Base-by-base conservation (phyloP, 306 rosid genomes). In the Prunus kanzakura region DNA sequence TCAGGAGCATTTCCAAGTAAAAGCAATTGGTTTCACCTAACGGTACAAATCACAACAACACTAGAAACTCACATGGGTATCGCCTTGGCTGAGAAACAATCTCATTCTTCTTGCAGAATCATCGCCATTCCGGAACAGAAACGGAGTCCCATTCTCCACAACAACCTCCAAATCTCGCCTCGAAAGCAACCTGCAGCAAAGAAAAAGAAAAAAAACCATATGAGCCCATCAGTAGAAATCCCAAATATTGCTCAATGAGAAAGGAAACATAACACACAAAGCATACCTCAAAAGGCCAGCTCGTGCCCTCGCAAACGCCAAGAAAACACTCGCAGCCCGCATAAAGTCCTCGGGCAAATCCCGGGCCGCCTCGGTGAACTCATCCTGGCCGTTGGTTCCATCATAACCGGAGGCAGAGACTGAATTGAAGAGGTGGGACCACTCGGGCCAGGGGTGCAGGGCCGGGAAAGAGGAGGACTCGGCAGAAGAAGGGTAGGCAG, bases 121-220 rank as follows among this genome's bases (percentile, higher is more conserved):
- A 60, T 88, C 78, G 0, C 83, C 89, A 13, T 88, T 78, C n/a
- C 66, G 84, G 78, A 92, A 92, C 81, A 90, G 82, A 77, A 84
- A 89, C 5, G 97, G 93, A 2, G 83, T 61, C 57, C 88, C 92
- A 19, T 84, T 80, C 69, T 82, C 70, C n/a, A 90, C 88, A 30
- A 92, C 83, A 41, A 77, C 83, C 51, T 87, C 87, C 68, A 95
- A 57, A 80, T 95, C 96, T 76, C 88, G 84, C 81, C 72, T 74
- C 0, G 97, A 84, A 83, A 95, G 97, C 80, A 90, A 84, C 73
- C 98, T 93, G 80, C 19, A 78, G 43, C 71, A 46, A 78, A 46
- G 49, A 41, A 4, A 68, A 13, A 20, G 1, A 1, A 20, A 4
- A 0, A 19, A 0, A 19, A n/a, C 10, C 6, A 9, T 11, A 15